These are phyloP conservation scores for Plasmodium berghei DNA, from an alignment of 169 alveolate species.

Conservation along the genomic window DNA sequence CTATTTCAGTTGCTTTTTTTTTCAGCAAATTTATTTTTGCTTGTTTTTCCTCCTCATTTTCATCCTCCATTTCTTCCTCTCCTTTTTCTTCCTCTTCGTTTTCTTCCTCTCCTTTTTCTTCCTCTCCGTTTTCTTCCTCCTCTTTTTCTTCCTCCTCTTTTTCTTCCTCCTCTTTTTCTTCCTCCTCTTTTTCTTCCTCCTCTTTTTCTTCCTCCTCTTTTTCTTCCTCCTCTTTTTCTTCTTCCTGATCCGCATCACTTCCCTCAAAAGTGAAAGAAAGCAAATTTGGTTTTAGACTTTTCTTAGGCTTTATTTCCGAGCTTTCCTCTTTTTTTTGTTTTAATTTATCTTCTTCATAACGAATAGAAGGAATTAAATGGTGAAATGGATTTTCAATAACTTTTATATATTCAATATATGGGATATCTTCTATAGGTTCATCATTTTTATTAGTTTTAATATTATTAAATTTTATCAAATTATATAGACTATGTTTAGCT, in stretches of 20 bases:
- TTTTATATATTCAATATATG: constrained; percentile 57
- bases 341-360: constrained; percentile 20
- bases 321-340: background rate
- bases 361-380: constrained; percentile 78
- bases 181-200: background rate
- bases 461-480: constrained; percentile 77
- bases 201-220: background rate
- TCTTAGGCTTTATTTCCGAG: background rate
- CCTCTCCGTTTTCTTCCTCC: background rate
- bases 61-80: background rate
- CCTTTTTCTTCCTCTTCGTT: background rate
- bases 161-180: background rate
- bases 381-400: constrained; percentile 84
- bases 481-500: constrained; percentile 83
- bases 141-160: constrained; percentile 1
- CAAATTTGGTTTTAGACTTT: constrained; percentile 66
- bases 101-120: background rate
- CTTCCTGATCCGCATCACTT: constrained; percentile 1
- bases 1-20: constrained; percentile 84
- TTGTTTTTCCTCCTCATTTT: background rate
- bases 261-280: constrained; percentile 73
- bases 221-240: background rate
- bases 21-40: constrained; percentile 76
- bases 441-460: constrained; percentile 82
- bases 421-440: constrained; percentile 75